These are phyloP conservation scores for Lipomyces orientalis DNA, from an alignment of 805 yeast genomes.

Conservation along the genomic window DNA sequence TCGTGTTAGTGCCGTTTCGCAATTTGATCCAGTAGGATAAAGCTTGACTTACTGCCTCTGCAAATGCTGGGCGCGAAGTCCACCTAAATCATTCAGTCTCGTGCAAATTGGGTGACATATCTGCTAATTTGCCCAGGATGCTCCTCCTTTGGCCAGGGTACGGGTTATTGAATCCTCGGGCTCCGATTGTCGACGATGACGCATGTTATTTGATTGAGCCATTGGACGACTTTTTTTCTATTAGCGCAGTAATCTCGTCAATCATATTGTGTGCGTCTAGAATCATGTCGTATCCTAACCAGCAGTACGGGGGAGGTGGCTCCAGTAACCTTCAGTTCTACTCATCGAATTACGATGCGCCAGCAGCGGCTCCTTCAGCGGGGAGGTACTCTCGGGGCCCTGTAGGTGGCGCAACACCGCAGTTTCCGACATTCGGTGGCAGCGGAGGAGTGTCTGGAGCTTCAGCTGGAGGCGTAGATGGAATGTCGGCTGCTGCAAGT, in stretches of 20 bases:
- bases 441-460: slow-evolving; percentile 38
- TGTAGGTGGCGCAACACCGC: slow-evolving; percentile 38
- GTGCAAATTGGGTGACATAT: too few relatives aligned
- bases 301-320: not conserved
- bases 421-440: slow-evolving; percentile 22
- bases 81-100: too few relatives aligned
- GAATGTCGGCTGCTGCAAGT: slow-evolving; percentile 46
- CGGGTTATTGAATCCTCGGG: too few relatives aligned
- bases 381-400: slow-evolving; percentile 44
- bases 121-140: too few relatives aligned
- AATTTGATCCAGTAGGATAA: too few relatives aligned
- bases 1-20: too few relatives aligned
- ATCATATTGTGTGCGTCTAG: not conserved
- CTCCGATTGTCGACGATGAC: not conserved
- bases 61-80: too few relatives aligned
- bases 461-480: slow-evolving; percentile 42
- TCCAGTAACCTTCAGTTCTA: slow-evolving; percentile 44
- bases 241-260: not conserved
- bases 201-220: not conserved
- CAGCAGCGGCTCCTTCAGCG: slow-evolving; percentile 7
- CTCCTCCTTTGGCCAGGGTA: not conserved
- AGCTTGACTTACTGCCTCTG: too few relatives aligned
- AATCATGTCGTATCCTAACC: not conserved
- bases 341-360: slow-evolving; percentile 41
- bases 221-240: not conserved